phyloP scores from a whole-genome alignment of 371 early-diverging fungal species.

The Rhizopus delemar region DNA sequence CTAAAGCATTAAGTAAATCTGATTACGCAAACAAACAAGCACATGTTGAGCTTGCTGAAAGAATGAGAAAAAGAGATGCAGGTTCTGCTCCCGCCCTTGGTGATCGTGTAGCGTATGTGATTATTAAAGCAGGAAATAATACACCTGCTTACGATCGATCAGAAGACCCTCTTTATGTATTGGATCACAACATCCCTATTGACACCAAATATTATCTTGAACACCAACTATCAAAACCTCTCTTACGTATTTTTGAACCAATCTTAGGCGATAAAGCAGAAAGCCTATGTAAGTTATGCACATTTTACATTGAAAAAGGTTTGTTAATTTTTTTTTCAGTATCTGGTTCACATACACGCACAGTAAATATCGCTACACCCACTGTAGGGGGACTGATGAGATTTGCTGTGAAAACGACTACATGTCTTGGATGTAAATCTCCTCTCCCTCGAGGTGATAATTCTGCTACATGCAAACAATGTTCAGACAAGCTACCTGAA shows the following conservation, averaged over 20 bases:
- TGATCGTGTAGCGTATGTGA: conserved; percentile 99
- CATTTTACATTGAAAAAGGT: too few relatives aligned
- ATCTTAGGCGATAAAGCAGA: conserved; percentile 92
- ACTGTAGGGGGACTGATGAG: conserved; percentile 91
- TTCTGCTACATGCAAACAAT: conserved; percentile 81
- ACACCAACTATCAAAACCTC: conserved; percentile 97
- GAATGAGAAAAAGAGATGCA: conserved; percentile 97
- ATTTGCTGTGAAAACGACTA: conserved; percentile 89
- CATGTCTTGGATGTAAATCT: conserved; percentile 95
- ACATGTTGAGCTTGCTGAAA: conserved; percentile 95
- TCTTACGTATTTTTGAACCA: conserved; percentile 98
- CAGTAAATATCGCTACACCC: conserved; percentile 85
- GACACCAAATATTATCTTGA: conserved; percentile 99
- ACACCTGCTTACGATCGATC: conserved; percentile 97
- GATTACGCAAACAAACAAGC: conserved; percentile 98
- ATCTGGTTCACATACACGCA: conserved; percentile 92
- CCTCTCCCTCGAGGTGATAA: conserved; percentile 78
- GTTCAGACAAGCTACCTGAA: conserved; percentile 71
- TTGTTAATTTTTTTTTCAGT: conserved; percentile 35
- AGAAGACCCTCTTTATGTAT: conserved; percentile 99
- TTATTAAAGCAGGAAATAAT: conserved; percentile 88
- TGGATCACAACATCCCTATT: conserved; percentile 98
- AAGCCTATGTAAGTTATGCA: conserved; percentile 62
- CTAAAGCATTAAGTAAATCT: conserved; percentile 95
- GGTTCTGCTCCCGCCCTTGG: conserved; percentile 97